These are phyloP conservation scores for Penstemon eatonii DNA, from an alignment of 257 asterid genomes.

Conservation along the genomic window DNA sequence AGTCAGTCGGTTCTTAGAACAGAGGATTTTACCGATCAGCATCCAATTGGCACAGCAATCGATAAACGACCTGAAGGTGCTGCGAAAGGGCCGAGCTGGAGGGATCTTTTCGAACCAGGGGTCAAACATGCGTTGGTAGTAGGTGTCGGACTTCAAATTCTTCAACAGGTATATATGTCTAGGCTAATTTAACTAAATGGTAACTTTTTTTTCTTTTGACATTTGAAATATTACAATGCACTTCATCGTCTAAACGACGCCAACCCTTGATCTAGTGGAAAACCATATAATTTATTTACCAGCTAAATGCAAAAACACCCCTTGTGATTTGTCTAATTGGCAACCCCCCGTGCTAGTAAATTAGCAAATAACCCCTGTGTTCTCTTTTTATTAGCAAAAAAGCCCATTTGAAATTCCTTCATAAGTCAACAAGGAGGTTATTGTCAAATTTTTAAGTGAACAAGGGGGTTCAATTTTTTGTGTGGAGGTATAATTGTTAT, in stretches of 20 bases:
- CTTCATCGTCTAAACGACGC: background rate
- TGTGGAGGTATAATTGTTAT: too few species aligned
- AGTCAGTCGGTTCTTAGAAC: conserved; percentile 79
- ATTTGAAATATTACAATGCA: background rate
- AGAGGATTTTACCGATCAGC: conserved; percentile 49
- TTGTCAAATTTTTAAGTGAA: too few species aligned
- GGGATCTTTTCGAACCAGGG: conserved; percentile 87
- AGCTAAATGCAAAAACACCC: too few species aligned
- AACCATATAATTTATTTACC: too few species aligned
- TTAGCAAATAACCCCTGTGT: too few species aligned
- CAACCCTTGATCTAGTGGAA: background rate
- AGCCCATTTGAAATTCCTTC: too few species aligned
- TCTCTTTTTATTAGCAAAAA: too few species aligned
- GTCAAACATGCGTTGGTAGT: conserved; percentile 87
- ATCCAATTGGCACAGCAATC: conserved; percentile 49
- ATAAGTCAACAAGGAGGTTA: too few species aligned
- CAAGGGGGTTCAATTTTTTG: too few species aligned
- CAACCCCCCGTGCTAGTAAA: too few species aligned
- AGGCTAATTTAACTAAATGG: background rate
- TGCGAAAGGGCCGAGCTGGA: conserved; percentile 58
- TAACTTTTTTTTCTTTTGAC: too few species aligned
- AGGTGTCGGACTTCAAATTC: conserved; percentile 92
- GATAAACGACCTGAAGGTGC: conserved; percentile 47
- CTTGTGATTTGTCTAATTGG: too few species aligned
- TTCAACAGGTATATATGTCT: conserved; percentile 72